Conservation (phyloP, 1,139 yeast genomes). For the Suhomyces panamericanus region DNA sequence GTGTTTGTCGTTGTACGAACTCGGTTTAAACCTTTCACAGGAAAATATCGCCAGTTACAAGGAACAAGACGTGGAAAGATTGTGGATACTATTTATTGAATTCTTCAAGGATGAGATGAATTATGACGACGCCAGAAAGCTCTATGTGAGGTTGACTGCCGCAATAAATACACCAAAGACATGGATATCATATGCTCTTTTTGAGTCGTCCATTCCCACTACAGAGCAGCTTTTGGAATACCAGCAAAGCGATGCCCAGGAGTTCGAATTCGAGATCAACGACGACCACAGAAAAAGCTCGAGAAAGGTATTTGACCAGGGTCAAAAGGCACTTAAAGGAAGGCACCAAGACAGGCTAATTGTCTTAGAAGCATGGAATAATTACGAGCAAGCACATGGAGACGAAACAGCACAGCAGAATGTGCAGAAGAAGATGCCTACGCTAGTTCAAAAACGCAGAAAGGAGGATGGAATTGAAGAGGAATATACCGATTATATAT, state of each 20-base stretch:
- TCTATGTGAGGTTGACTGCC: slow-evolving; percentile 47
- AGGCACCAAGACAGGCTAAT: slow-evolving; percentile 49
- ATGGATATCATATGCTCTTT: slow-evolving; percentile 72
- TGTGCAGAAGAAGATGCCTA: slow-evolving; percentile 57
- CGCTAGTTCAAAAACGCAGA: slow-evolving; percentile 49
- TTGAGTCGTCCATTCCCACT: slow-evolving; percentile 70
- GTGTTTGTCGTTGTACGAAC: slow-evolving; percentile 57
- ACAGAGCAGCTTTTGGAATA: slow-evolving; percentile 46
- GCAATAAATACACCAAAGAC: slow-evolving; percentile 38
- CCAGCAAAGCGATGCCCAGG: slow-evolving; percentile 43
- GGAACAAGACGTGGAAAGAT: slow-evolving; percentile 12
- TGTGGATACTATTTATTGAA: slow-evolving; percentile 56
- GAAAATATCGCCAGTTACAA: slow-evolving; percentile 4
- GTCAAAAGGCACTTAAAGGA: slow-evolving; percentile 46
- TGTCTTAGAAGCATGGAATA: slow-evolving; percentile 62
- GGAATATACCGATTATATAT: slow-evolving; percentile 64
- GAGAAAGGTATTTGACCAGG: slow-evolving; percentile 58
- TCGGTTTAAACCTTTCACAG: slow-evolving; percentile 40
- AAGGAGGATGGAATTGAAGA: slow-evolving; percentile 47
- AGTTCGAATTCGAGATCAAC: slow-evolving; percentile 52
- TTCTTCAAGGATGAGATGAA: slow-evolving; percentile 60
- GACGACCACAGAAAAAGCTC: slow-evolving; percentile 54
- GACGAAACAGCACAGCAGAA: slow-evolving; percentile 31
- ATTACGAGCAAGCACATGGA: slow-evolving; percentile 71
- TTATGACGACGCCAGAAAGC: slow-evolving; percentile 55